Conservation (phyloP, 495 filamentous ascomycete genomes). For the Aspergillus taichungensis region DNA sequence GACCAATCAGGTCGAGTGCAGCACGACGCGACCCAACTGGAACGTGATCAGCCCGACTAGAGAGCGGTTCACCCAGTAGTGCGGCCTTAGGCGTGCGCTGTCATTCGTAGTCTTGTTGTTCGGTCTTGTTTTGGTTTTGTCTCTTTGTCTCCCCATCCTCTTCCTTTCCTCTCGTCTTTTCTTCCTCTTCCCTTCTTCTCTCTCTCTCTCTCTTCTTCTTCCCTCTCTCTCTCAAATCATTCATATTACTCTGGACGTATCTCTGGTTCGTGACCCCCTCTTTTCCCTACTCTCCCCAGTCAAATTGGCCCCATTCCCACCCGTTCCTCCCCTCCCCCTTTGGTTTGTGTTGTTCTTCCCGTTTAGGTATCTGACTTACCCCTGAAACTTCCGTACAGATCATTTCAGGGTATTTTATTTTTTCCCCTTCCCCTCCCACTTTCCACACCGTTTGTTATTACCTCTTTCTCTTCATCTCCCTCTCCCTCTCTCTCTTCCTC, state of each 20-base stretch:
- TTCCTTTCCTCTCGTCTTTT: constrained; percentile 22
- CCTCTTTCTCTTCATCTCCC: constrained; percentile 1
- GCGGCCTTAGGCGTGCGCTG: no score
- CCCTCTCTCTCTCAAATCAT: constrained; percentile 16
- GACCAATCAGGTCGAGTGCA: constrained; percentile 24
- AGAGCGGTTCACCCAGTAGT: background rate
- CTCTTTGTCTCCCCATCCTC: constrained; percentile 21
- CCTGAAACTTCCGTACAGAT: constrained; percentile 22
- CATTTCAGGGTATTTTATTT: constrained; percentile 13
- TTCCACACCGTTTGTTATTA: constrained; percentile 4
- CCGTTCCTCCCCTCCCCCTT: constrained; percentile 17
- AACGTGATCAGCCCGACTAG: background rate
- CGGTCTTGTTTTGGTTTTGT: background rate
- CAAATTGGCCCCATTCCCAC: constrained; percentile 10
- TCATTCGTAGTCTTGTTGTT: background rate
- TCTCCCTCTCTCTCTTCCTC: background rate
- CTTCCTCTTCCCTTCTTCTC: constrained; percentile 23
- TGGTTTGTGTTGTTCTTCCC: constrained; percentile 24
- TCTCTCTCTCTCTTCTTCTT: constrained; percentile 11
- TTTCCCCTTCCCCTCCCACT: constrained; percentile 10
- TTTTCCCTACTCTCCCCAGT: constrained; percentile 4
- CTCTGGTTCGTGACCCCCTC: constrained; percentile 15
- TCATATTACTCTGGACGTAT: no score
- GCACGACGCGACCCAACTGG: constrained; percentile 31
- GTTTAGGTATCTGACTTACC: constrained; percentile 26